phyloP scores from a whole-genome alignment of 2,329 filamentous ascomycete species.

The Hypoxylon sp. region DNA sequence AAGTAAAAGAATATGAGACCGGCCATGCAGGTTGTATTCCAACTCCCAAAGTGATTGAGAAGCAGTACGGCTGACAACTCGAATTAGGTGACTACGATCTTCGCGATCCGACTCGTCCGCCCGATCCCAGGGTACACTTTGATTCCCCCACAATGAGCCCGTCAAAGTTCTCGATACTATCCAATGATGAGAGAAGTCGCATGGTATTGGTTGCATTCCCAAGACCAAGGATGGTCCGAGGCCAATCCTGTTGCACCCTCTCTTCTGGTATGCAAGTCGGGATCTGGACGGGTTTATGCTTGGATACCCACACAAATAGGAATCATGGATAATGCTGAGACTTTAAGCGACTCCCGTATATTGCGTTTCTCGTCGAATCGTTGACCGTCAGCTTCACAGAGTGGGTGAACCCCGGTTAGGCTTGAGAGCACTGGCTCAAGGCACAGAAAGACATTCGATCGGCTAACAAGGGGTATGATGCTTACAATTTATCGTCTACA shows the following conservation, averaged over 20 bases:
- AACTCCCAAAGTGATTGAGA: slow-evolving; percentile 6
- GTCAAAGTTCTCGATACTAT: slow-evolving; percentile 23
- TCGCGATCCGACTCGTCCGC: slow-evolving; percentile 7
- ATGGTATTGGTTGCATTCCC: slow-evolving; percentile 35
- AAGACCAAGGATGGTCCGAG: slow-evolving; percentile 14
- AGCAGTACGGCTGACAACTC: slow-evolving; percentile 6
- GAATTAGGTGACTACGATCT: slow-evolving; percentile 8
- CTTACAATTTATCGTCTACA: background rate
- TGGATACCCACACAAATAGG: slow-evolving; percentile 19
- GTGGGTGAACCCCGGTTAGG: background rate
- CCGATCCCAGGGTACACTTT: slow-evolving; percentile 4
- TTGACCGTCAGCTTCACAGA: slow-evolving; percentile 23
- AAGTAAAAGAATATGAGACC: slow-evolving; percentile 1
- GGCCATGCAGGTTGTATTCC: slow-evolving; percentile 10
- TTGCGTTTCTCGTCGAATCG: slow-evolving; percentile 23
- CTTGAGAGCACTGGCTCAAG: slow-evolving; percentile 1
- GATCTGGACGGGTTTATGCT: slow-evolving; percentile 19
- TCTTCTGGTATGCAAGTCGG: slow-evolving; percentile 36
- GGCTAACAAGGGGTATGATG: background rate
- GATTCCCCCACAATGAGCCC: slow-evolving; percentile 31
- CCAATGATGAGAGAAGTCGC: slow-evolving; percentile 20
- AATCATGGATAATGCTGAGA: slow-evolving; percentile 16
- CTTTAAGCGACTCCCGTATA: slow-evolving; percentile 17
- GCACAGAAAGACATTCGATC: background rate
- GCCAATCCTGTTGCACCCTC: slow-evolving; percentile 33